phyloP scores from a whole-genome alignment of 331 rosid species.

The Stylosanthes scabra region DNA sequence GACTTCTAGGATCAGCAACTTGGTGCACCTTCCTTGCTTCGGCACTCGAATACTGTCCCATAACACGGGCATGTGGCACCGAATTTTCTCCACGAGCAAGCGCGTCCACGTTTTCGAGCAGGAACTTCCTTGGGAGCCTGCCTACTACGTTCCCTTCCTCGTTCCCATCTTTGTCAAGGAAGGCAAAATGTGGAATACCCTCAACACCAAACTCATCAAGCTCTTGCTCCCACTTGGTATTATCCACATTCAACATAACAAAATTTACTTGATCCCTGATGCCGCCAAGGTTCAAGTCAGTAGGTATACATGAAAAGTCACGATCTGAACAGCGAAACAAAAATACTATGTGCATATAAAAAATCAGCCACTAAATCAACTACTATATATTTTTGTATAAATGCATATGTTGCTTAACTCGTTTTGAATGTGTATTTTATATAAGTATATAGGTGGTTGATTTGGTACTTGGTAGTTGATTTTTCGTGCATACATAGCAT shows the following conservation, averaged over 20 bases:
- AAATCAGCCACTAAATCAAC: too few species aligned
- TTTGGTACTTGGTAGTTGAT: too few species aligned
- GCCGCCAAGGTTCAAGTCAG: slow-evolving; percentile 1
- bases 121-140: slow-evolving; percentile 78
- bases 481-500: too few species aligned
- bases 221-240: slow-evolving; percentile 99
- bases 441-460: too few species aligned
- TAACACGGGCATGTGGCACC: slow-evolving; percentile 86
- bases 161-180: slow-evolving; percentile 84
- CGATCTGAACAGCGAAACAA: background rate
- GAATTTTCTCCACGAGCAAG: slow-evolving; percentile 79
- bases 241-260: slow-evolving; percentile 95
- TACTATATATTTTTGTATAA: too few species aligned
- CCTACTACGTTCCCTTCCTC: slow-evolving; percentile 97
- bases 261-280: slow-evolving; percentile 80
- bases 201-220: slow-evolving; percentile 97
- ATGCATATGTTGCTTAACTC: too few species aligned
- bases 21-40: slow-evolving; percentile 91
- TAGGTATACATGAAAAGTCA: slow-evolving; percentile 2
- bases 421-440: too few species aligned
- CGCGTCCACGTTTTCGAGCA: slow-evolving; percentile 85
- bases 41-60: slow-evolving; percentile 84
- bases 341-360: too few species aligned
- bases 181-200: slow-evolving; percentile 97
- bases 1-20: slow-evolving; percentile 89